Percentiles rank a stretch among this genome's conserved stretches.
These are phyloP conservation scores for Ensete ventricosum DNA, from an alignment of 176 grass and related monocot genomes.

Conservation along the genomic window DNA sequence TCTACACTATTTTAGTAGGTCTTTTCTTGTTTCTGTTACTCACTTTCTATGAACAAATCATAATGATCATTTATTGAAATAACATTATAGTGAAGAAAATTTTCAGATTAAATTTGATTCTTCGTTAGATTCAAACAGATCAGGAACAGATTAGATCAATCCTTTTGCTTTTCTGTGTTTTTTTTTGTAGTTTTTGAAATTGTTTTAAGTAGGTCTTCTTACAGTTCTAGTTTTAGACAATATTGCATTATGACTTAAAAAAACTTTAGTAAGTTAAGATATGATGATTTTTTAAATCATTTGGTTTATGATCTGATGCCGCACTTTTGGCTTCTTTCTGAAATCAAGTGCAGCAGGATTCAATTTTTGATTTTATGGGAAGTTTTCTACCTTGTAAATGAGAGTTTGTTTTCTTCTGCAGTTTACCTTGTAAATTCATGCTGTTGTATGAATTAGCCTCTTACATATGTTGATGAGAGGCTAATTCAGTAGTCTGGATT, in stretches of 20 bases:
- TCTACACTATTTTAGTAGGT: too few relatives aligned
- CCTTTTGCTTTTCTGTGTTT: background rate
- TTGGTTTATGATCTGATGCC: background rate
- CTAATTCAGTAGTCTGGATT: background rate
- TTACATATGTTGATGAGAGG: background rate
- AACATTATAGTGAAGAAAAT: background rate
- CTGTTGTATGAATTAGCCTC: background rate
- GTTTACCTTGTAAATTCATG: background rate
- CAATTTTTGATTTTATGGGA: background rate
- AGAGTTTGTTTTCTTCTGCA: too few relatives aligned
- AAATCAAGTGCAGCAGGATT: background rate
- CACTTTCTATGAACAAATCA: background rate
- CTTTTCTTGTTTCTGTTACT: too few relatives aligned
- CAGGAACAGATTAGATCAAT: background rate
- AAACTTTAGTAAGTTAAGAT: background rate
- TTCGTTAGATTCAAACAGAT: background rate
- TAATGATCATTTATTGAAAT: background rate
- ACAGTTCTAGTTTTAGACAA: background rate
- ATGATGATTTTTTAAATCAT: background rate
- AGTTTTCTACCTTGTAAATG: background rate
- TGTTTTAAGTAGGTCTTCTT: background rate
- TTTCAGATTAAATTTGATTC: background rate
- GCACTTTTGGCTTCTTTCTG: background rate
- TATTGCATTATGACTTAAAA: background rate
- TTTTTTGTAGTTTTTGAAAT: background rate